Percentiles rank a stretch among this genome's conserved stretches.
phyloP scores from a whole-genome alignment of 768 basidiomycete genomes.

The Boletus sensibilis region DNA sequence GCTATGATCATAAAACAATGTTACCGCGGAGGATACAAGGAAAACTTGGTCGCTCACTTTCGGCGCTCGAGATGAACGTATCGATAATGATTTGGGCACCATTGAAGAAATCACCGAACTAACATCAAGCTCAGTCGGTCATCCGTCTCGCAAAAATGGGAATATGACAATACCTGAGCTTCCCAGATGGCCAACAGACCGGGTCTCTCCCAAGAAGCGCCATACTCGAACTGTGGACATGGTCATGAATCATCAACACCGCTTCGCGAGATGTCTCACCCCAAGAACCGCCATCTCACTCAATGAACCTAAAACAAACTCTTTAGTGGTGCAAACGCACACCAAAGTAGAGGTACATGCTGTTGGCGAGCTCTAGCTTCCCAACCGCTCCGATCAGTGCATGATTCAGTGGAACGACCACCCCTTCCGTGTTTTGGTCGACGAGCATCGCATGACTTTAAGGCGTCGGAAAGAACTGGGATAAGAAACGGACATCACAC shows the following conservation, averaged over 20 bases:
- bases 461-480: neutral
- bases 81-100: constrained; percentile 88
- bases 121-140: neutral
- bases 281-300: constrained; percentile 90
- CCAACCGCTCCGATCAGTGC: constrained; percentile 52
- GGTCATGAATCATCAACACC: neutral
- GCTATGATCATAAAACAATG: constrained; percentile 41
- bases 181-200: constrained; percentile 87
- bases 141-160: neutral
- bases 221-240: constrained; percentile 76
- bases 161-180: constrained; percentile 57
- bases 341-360: constrained; percentile 40
- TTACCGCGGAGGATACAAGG: neutral
- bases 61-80: constrained; percentile 80
- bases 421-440: constrained; percentile 78
- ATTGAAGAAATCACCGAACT: constrained; percentile 95
- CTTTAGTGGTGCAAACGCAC: neutral
- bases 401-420: constrained; percentile 80
- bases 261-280: constrained; percentile 41
- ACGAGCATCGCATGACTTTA: constrained; percentile 86
- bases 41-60: constrained; percentile 51
- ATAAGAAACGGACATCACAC: neutral
- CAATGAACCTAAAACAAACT: constrained; percentile 58
- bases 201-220: constrained; percentile 85
- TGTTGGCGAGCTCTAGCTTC: constrained; percentile 84